Evolutionary conservation across 176 grass and related monocot species (phyloP).

Genomic region (Coix lacrymajobi): DNA sequence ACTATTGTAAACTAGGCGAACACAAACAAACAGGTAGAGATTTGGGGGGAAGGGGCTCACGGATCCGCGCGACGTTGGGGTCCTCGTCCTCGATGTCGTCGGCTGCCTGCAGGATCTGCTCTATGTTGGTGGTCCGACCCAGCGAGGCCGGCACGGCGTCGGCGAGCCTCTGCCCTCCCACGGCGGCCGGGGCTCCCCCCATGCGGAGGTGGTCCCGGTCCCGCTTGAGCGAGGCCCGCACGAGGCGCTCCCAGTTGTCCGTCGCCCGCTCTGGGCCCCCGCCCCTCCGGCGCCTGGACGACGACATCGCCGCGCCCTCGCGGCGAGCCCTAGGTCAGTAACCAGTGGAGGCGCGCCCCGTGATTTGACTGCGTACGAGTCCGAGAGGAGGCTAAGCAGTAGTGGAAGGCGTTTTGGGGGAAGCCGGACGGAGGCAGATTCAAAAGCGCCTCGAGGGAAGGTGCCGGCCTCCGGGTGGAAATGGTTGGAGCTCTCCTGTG

Average conservation of each 20-base stretch:
- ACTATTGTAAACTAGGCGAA: neutral
- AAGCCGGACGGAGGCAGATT: neutral
- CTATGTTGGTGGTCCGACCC: conserved; percentile 64
- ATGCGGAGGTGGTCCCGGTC: conserved; percentile 34
- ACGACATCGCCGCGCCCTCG: conserved; percentile 16
- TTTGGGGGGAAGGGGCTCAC: neutral
- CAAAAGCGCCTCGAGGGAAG: neutral
- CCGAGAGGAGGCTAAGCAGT: neutral
- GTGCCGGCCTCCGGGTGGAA: neutral
- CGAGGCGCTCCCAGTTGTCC: conserved; percentile 91
- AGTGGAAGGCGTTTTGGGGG: neutral
- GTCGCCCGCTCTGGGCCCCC: conserved; percentile 33
- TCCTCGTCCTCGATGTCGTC: conserved; percentile 83
- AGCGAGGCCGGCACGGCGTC: conserved; percentile 66
- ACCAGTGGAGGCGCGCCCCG: neutral
- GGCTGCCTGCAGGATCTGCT: conserved; percentile 81
- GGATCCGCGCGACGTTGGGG: conserved; percentile 80
- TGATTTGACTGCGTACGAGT: neutral
- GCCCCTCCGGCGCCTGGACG: conserved; percentile 34
- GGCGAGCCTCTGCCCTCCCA: conserved; percentile 22
- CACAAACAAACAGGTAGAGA: neutral
- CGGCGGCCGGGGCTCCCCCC: neutral
- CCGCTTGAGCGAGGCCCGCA: conserved; percentile 57
- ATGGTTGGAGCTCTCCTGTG: neutral
- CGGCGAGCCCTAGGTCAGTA: conserved; percentile 10